A percentile compares a stretch with the other conserved stretches of the same genome.
phyloP scores from a whole-genome alignment of 2,329 filamentous ascomycete species.

The Davidsoniella australis region DNA sequence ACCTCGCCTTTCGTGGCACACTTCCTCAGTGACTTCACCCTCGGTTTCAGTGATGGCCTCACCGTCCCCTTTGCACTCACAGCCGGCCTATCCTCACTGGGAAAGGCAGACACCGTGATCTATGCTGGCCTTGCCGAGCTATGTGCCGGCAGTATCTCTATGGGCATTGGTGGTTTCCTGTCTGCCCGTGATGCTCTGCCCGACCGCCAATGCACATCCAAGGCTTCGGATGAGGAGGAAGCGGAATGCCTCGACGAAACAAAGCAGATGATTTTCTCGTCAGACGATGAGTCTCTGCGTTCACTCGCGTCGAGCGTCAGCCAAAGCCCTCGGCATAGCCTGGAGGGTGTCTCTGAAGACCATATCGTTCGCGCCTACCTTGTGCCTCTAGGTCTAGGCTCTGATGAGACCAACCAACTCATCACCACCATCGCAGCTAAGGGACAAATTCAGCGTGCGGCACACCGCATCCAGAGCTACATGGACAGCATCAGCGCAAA shows the following conservation, averaged over 20 bases:
- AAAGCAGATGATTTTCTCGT: not conserved
- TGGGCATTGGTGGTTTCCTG: conserved; percentile 56
- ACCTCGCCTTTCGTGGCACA: conserved; percentile 18
- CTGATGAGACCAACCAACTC: conserved; percentile 15
- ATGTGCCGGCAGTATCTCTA: conserved; percentile 54
- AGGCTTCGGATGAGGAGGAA: not conserved
- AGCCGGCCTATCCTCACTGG: conserved; percentile 46
- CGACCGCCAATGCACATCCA: not conserved
- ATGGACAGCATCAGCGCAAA: not conserved
- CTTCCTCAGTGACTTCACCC: conserved; percentile 47
- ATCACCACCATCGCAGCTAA: conserved; percentile 17
- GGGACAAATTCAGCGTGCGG: conserved; percentile 18
- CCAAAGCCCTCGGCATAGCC: not conserved
- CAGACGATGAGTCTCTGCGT: not conserved
- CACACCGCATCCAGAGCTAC: conserved; percentile 14
- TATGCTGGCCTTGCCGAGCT: conserved; percentile 54
- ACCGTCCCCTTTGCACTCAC: conserved; percentile 62
- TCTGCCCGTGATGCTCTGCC: conserved; percentile 30
- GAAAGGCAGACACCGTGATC: conserved; percentile 44
- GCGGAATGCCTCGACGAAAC: not conserved
- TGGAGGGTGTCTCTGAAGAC: conserved; percentile 8
- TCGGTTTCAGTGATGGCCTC: conserved; percentile 57
- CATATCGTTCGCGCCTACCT: conserved; percentile 20
- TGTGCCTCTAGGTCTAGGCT: conserved; percentile 18
- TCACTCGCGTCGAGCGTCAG: not conserved